Percentiles rank a stretch among this genome's conserved stretches.
These are phyloP conservation scores for Collybiopsis confluens DNA, from an alignment of 768 basidiomycete genomes.

Conservation along the genomic window DNA sequence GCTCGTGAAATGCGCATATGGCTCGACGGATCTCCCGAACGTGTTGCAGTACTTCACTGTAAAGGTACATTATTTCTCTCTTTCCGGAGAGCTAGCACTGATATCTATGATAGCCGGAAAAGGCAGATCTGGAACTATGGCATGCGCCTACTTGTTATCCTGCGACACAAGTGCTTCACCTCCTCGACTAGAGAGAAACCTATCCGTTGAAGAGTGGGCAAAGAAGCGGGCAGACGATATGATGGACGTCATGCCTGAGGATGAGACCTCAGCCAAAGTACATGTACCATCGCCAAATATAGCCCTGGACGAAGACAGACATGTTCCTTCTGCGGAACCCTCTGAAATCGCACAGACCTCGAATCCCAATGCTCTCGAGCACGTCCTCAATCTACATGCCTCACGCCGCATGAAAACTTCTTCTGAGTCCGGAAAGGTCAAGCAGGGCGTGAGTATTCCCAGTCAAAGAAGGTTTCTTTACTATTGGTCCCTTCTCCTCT, in stretches of 20 bases:
- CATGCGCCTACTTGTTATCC: slow-evolving; percentile 77
- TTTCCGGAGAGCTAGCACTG: not conserved
- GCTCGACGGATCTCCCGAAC: slow-evolving; percentile 58
- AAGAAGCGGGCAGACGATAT: slow-evolving; percentile 42
- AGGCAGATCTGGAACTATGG: slow-evolving; percentile 82
- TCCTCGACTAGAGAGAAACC: slow-evolving; percentile 43
- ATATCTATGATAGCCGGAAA: slow-evolving; percentile 57
- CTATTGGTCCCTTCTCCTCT: slow-evolving; percentile 71
- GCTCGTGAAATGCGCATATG: slow-evolving; percentile 72
- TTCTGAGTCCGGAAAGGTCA: slow-evolving; percentile 25
- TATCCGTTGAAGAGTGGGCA: slow-evolving; percentile 44
- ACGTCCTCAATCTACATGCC: slow-evolving; percentile 66
- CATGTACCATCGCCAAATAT: not conserved
- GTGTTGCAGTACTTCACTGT: slow-evolving; percentile 82
- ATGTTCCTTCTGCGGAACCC: not conserved
- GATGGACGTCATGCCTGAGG: slow-evolving; percentile 43
- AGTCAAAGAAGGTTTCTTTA: slow-evolving; percentile 76
- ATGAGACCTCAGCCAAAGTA: slow-evolving; percentile 22
- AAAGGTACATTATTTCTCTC: slow-evolving; percentile 49
- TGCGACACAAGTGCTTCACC: slow-evolving; percentile 43
- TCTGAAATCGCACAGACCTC: slow-evolving; percentile 13
- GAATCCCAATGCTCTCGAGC: slow-evolving; percentile 39
- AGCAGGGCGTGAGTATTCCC: slow-evolving; percentile 73
- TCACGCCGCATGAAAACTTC: slow-evolving; percentile 60
- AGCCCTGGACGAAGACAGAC: slow-evolving; percentile 10